These are phyloP conservation scores for Colletotrichum musicola DNA, from an alignment of 2,329 filamentous ascomycete genomes.

Conservation along the genomic window DNA sequence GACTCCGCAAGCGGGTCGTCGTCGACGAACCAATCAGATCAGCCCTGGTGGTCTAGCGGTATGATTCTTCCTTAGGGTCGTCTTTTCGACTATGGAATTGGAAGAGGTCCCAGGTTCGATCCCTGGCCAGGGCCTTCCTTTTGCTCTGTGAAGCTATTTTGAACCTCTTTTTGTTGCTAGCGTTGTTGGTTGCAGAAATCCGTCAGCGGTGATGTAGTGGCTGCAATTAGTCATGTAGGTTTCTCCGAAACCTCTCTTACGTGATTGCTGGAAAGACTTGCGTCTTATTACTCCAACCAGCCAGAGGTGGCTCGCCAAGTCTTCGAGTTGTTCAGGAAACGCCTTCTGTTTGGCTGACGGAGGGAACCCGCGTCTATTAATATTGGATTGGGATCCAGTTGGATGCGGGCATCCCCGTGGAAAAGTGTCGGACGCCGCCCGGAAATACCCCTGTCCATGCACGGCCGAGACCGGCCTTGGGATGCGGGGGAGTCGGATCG, in stretches of 20 bases:
- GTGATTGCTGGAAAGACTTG: slow-evolving; percentile 13
- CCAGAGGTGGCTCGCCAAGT: neutral
- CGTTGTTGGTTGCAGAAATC: slow-evolving; percentile 11
- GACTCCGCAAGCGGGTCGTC: slow-evolving; percentile 4
- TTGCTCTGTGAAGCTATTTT: neutral
- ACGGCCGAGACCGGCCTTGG: slow-evolving; percentile 35
- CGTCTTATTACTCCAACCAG: neutral
- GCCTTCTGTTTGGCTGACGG: neutral
- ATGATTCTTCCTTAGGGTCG: slow-evolving; percentile 39
- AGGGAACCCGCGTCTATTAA: neutral
- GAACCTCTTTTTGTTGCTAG: neutral
- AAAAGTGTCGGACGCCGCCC: slow-evolving; percentile 28
- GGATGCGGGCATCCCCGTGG: slow-evolving; percentile 7
- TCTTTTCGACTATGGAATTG: neutral
- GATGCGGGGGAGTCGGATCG: slow-evolving; percentile 37
- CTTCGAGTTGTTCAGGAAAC: neutral
- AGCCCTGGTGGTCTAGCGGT: slow-evolving; percentile 39
- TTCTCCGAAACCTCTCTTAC: neutral
- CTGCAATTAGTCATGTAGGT: neutral
- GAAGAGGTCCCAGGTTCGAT: slow-evolving; percentile 40
- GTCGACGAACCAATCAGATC: too few species aligned
- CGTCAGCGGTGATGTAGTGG: neutral
- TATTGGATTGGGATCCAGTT: neutral
- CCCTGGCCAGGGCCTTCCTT: slow-evolving; percentile 30
- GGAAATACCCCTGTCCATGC: slow-evolving; percentile 38